These are phyloP conservation scores for Russula earlei DNA, from an alignment of 768 basidiomycete genomes.

Conservation along the genomic window DNA sequence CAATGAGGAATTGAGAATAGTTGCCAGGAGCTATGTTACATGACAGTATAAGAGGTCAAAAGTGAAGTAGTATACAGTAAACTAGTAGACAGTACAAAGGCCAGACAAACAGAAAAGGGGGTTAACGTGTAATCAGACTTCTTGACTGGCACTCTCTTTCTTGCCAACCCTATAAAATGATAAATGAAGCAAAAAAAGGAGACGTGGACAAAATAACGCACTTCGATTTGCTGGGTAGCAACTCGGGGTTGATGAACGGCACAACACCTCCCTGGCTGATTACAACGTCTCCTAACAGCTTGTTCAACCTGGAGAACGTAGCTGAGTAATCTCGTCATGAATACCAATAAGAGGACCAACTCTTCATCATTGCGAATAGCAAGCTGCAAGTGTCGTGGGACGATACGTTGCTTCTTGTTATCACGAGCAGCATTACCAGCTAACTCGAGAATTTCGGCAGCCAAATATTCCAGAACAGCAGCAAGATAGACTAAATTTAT, in stretches of 20 bases:
- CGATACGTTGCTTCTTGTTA: conserved; percentile 93
- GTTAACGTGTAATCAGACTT: conserved; percentile 27
- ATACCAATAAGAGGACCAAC: background rate
- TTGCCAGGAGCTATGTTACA: background rate
- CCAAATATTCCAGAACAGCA: conserved; percentile 84
- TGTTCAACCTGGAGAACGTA: conserved; percentile 44
- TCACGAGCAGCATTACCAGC: conserved; percentile 84
- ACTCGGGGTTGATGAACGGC: conserved; percentile 49
- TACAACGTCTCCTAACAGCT: conserved; percentile 75
- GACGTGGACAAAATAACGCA: background rate
- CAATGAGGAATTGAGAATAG: too few relatives aligned
- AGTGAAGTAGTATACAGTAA: conserved; percentile 12
- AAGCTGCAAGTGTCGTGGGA: conserved; percentile 87
- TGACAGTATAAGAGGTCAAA: background rate
- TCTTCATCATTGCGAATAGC: conserved; percentile 79
- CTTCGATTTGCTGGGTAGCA: conserved; percentile 40
- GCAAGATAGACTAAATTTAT: conserved; percentile 65
- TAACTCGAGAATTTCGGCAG: conserved; percentile 88
- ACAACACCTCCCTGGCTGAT: conserved; percentile 86
- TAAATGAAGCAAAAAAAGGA: background rate
- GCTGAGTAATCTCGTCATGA: conserved; percentile 36
- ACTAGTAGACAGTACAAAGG: conserved; percentile 5
- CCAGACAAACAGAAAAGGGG: background rate
- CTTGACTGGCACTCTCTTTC: conserved; percentile 35
- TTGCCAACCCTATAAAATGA: conserved; percentile 30